These are phyloP conservation scores for Sindora glabra DNA, from an alignment of 306 rosid species.

Conservation along the genomic window DNA sequence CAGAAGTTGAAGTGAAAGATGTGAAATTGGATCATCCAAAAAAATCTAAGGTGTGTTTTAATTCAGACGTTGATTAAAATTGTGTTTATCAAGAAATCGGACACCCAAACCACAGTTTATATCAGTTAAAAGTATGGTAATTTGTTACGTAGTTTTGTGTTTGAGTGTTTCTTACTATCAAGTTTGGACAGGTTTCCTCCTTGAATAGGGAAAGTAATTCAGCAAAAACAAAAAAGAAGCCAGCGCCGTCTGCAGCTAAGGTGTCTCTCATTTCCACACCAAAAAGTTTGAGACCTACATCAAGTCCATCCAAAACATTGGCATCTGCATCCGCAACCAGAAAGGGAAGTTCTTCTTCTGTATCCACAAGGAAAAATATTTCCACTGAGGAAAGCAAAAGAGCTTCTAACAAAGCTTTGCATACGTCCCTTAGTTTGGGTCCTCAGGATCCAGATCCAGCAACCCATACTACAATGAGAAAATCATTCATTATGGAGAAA, in stretches of 20 bases:
- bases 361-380: slow-evolving; percentile 33
- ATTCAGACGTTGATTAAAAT: slow-evolving; percentile 7
- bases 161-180: slow-evolving; percentile 8
- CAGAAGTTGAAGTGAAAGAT: slow-evolving; percentile 38
- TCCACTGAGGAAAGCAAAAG: slow-evolving; percentile 41
- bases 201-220: slow-evolving; percentile 36
- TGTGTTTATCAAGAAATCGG: slow-evolving; percentile 1
- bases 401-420: slow-evolving; percentile 49
- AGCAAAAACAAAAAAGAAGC: slow-evolving; percentile 54
- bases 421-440: slow-evolving; percentile 58
- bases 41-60: slow-evolving; percentile 50
- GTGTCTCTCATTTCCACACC: slow-evolving; percentile 44
- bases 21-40: slow-evolving; percentile 30
- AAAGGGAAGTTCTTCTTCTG: slow-evolving; percentile 37
- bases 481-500: slow-evolving; percentile 70
- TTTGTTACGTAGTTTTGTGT: slow-evolving; percentile 4
- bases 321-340: slow-evolving; percentile 36
- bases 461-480: slow-evolving; percentile 42
- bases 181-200: slow-evolving; percentile 42
- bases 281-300: slow-evolving; percentile 41
- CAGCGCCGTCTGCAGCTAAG: slow-evolving; percentile 32
- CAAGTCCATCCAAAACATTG: slow-evolving; percentile 24
- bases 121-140: neutral
- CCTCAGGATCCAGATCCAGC: slow-evolving; percentile 34
- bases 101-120: slow-evolving; percentile 1